Evolutionary conservation across 2,329 filamentous ascomycete genomes (phyloP).

Genomic region (Daldinia sp.): DNA sequence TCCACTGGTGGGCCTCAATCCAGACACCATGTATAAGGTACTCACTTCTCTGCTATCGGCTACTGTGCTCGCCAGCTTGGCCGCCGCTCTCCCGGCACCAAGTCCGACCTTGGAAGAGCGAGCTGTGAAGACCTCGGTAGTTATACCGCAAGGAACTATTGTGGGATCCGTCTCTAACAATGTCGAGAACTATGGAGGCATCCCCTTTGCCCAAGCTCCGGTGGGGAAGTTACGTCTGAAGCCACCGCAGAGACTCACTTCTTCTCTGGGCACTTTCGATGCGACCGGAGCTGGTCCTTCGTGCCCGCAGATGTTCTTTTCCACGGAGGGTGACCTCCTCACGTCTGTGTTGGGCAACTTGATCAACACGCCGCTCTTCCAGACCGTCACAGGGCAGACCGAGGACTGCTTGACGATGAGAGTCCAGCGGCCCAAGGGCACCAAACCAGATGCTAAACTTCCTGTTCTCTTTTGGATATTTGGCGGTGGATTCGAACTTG

Average conservation of each 20-base stretch:
- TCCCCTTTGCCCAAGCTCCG: conserved; percentile 80
- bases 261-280: conserved; percentile 68
- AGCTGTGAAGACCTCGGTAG: conserved; percentile 44
- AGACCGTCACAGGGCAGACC: conserved; percentile 63
- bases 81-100: conserved; percentile 41
- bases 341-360: conserved; percentile 61
- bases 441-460: conserved; percentile 65
- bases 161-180: conserved; percentile 45
- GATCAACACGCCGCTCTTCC: conserved; percentile 68
- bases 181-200: conserved; percentile 78
- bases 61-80: conserved; percentile 38
- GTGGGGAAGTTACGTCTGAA: conserved; percentile 74
- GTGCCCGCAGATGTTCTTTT: conserved; percentile 79
- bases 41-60: conserved; percentile 28
- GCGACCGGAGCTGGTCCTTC: conserved; percentile 69
- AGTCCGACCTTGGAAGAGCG: conserved; percentile 44
- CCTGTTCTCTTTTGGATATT: conserved; percentile 80
- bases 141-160: conserved; percentile 48
- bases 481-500: conserved; percentile 72
- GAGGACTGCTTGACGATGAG: conserved; percentile 75
- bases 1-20: background rate
- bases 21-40: conserved; percentile 34
- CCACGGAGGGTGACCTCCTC: conserved; percentile 55
- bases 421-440: conserved; percentile 70
- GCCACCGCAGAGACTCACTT: conserved; percentile 72